These are phyloP conservation scores for Lolium multiflorum DNA, from an alignment of 176 grass and related monocot species.

Conservation along the genomic window DNA sequence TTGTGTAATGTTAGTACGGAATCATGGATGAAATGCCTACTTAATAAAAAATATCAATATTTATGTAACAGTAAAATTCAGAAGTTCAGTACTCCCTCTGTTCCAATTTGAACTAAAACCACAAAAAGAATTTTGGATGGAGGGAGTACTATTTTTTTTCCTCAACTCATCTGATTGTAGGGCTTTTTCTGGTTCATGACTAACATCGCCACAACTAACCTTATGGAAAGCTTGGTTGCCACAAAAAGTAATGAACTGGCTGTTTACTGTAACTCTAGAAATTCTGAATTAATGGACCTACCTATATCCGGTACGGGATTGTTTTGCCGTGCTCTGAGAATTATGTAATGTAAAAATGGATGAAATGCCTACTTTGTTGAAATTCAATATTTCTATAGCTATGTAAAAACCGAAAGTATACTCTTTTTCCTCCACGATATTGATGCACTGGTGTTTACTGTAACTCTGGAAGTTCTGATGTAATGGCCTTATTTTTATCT, in stretches of 20 bases:
- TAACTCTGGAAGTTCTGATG: background rate
- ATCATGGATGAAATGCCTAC: background rate
- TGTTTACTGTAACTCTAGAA: conserved; percentile 4
- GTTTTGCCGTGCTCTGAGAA: too few relatives aligned
- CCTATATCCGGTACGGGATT: background rate
- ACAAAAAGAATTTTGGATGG: too few relatives aligned
- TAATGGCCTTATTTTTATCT: background rate
- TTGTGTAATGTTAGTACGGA: background rate
- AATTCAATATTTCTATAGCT: background rate
- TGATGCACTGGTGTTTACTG: background rate
- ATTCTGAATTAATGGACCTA: background rate
- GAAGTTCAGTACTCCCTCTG: too few relatives aligned
- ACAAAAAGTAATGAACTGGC: background rate
- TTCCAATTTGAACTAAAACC: too few relatives aligned
- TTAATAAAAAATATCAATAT: background rate
- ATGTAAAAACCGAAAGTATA: background rate
- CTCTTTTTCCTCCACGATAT: background rate
- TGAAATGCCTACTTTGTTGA: too few relatives aligned
- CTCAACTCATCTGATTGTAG: background rate
- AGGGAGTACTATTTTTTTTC: too few relatives aligned
- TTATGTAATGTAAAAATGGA: too few relatives aligned
- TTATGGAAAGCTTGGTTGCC: too few relatives aligned
- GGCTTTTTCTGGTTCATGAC: too few relatives aligned
- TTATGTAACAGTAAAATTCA: background rate
- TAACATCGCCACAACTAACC: too few relatives aligned